Percentiles rank a stretch among this genome's conserved stretches.
Conservation (phyloP, 1,139 yeast species). For the Hyphopichia pseudoburtonii region DNA sequence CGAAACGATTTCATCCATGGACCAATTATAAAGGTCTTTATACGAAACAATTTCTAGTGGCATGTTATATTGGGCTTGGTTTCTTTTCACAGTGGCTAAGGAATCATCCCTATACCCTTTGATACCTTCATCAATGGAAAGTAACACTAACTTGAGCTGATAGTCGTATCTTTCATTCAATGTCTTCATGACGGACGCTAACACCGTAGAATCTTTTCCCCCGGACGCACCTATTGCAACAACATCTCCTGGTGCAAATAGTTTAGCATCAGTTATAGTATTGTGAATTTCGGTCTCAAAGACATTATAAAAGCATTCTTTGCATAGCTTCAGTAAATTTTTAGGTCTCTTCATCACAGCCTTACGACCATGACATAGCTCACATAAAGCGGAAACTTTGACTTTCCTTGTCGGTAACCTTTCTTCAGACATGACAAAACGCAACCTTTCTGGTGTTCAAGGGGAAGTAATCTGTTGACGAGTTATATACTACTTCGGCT, state of each 20-base stretch:
- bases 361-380: conserved; percentile 79
- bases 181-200: conserved; percentile 84
- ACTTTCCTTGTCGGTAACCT: conserved; percentile 22
- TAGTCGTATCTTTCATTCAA: conserved; percentile 86
- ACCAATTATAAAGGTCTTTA: conserved; percentile 88
- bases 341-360: conserved; percentile 93
- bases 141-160: conserved; percentile 75
- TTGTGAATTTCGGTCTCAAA: conserved; percentile 96
- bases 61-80: conserved; percentile 83
- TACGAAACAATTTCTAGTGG: conserved; percentile 90
- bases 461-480: background rate
- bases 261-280: conserved; percentile 68
- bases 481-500: background rate
- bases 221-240: conserved; percentile 99
- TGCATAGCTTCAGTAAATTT: conserved; percentile 87
- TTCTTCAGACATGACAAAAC: conserved; percentile 1
- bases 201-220: conserved; percentile 95
- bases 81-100: conserved; percentile 91
- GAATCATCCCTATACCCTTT: conserved; percentile 97
- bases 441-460: too few relatives aligned
- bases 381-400: conserved; percentile 60
- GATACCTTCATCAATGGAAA: conserved; percentile 96
- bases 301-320: conserved; percentile 82
- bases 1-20: conserved; percentile 96
- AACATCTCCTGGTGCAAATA: conserved; percentile 77